Base-by-base conservation (phyloP, 2,329 filamentous ascomycete species). In the Cytospora chrysosperma region DNA sequence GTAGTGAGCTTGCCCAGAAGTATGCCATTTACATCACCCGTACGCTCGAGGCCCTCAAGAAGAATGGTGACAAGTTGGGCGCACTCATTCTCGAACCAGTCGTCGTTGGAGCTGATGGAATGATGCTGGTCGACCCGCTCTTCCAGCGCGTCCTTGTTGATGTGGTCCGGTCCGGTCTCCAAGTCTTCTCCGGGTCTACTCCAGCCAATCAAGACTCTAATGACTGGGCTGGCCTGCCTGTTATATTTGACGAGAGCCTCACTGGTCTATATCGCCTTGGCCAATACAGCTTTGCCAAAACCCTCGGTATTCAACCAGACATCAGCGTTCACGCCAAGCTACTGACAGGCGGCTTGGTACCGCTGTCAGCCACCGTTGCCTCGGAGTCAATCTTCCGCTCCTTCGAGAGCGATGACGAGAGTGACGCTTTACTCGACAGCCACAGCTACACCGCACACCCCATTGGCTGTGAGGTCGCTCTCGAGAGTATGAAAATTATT, bases 391-490 rank as follows among this genome's bases (percentile, higher is more conserved):
- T 96, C 53, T 95, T 93, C 74, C 71, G 85, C 1, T 85, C 86
- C 0, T 96, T 96, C 71, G 77, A 85, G 15, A 88, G 88, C 59
- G 79, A 84, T 1, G 87, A 92, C 56, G 96, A 95, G 76, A 86
- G 85, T 0, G 90, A 94, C 68, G 92, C 92, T 0, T 76, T 96
- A 6, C 78, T 96, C 4, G 92, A 96, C 69, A 92, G 92, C 0
- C 92, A 96, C 72, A 94, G 90, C 73, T 96, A 96, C 75, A 96
- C 92, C 0, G 92, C 92, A 0, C 91, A 96, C 73, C 83, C 92
- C 0, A 84, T 95, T 1, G 92, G 92, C 0, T 96, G 91, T 69
- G 85, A 89, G 52, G 90, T 96, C 0, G 92, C 89, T 0, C 79
- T 89, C n/a, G 84, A 86, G 57, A 88, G 86, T 1, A 73, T 96